Percentiles rank a stretch among this genome's conserved stretches.
Conservation (phyloP, 2,329 filamentous ascomycete genomes). For the Emergomyces orientalis region DNA sequence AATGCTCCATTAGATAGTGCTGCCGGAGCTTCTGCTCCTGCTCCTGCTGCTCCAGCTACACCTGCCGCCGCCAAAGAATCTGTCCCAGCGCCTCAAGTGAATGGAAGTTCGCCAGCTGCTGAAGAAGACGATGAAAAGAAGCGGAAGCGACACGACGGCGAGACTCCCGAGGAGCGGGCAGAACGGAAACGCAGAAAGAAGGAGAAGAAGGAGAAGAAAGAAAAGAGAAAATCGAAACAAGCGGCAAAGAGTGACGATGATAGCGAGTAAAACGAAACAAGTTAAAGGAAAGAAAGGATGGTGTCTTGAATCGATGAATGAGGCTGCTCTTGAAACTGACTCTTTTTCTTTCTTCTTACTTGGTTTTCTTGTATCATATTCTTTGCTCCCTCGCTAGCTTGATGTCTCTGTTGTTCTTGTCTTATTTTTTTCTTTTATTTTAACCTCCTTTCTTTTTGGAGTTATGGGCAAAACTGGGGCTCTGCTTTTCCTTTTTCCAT, state of each 20-base stretch:
- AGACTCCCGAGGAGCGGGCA: slow-evolving; percentile 41
- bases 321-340: background rate
- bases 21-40: slow-evolving; percentile 30
- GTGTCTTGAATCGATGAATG: background rate
- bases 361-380: slow-evolving; percentile 35
- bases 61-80: slow-evolving; percentile 22
- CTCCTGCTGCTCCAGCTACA: slow-evolving; percentile 35
- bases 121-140: slow-evolving; percentile 44
- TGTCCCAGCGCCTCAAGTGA: slow-evolving; percentile 20
- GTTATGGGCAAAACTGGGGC: slow-evolving; percentile 29
- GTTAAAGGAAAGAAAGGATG: background rate
- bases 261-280: slow-evolving; percentile 31
- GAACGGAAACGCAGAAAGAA: slow-evolving; percentile 46
- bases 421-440: background rate
- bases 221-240: slow-evolving; percentile 66
- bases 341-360: background rate
- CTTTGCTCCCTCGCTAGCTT: slow-evolving; percentile 9
- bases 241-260: slow-evolving; percentile 28
- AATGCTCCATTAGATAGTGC: slow-evolving; percentile 45
- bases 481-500: slow-evolving; percentile 17
- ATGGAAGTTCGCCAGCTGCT: slow-evolving; percentile 23
- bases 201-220: slow-evolving; percentile 48
- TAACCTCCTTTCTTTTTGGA: slow-evolving; percentile 24
- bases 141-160: slow-evolving; percentile 47
- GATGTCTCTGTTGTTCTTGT: slow-evolving; percentile 22